phyloP scores from a whole-genome alignment of 2,329 filamentous ascomycete species.

The Pseudogymnoascus sp. region DNA sequence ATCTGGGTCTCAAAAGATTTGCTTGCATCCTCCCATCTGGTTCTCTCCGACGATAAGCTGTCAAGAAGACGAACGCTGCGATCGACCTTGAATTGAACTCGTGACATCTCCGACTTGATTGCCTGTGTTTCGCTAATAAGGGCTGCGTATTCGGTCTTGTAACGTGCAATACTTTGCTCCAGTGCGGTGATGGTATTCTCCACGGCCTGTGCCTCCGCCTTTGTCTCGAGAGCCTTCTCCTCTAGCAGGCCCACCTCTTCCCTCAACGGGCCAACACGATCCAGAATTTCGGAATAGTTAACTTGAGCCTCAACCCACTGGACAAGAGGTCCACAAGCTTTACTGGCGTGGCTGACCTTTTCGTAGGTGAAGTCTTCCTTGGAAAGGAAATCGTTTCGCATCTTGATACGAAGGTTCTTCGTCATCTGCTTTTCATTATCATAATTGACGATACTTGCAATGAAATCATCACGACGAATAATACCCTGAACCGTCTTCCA shows the following conservation, averaged over 20 bases:
- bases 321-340: slow-evolving; percentile 91
- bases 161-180: slow-evolving; percentile 84
- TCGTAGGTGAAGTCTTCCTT: slow-evolving; percentile 96
- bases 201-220: slow-evolving; percentile 85
- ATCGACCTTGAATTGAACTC: slow-evolving; percentile 96
- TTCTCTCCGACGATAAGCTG: slow-evolving; percentile 87
- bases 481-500: slow-evolving; percentile 90
- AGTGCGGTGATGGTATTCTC: slow-evolving; percentile 77
- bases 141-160: slow-evolving; percentile 92
- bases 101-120: slow-evolving; percentile 94
- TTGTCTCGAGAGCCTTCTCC: slow-evolving; percentile 81
- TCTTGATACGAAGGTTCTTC: slow-evolving; percentile 67
- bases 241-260: slow-evolving; percentile 84
- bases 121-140: slow-evolving; percentile 95
- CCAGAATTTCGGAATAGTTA: slow-evolving; percentile 93
- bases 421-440: slow-evolving; percentile 97
- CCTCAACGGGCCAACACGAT: slow-evolving; percentile 84
- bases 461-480: slow-evolving; percentile 89
- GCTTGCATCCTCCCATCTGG: slow-evolving; percentile 93
- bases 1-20: slow-evolving; percentile 98
- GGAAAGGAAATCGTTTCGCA: slow-evolving; percentile 85
- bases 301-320: slow-evolving; percentile 97
- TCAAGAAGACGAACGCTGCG: slow-evolving; percentile 90
- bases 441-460: slow-evolving; percentile 94
- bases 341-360: slow-evolving; percentile 90